Evolutionary conservation across 2,329 filamentous ascomycete genomes (phyloP).

Genomic region (Xylaria sp.): DNA sequence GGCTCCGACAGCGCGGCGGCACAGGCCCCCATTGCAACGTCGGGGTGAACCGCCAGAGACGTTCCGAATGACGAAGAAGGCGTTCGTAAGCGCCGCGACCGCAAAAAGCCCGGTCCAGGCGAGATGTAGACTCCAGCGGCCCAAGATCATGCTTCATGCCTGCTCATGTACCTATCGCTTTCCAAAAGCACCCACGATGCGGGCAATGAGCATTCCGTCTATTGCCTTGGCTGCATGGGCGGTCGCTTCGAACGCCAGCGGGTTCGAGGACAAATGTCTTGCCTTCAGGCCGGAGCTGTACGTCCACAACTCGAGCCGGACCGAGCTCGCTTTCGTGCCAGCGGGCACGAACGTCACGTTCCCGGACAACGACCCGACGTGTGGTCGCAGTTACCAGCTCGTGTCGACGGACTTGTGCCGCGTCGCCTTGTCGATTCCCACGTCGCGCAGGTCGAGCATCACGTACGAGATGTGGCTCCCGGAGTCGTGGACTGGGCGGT

Average conservation of each 20-base stretch:
- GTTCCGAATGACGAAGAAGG: too few species aligned
- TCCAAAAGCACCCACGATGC: neutral
- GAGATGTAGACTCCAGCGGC: too few species aligned
- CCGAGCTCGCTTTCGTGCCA: constrained; percentile 23
- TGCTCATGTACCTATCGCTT: neutral
- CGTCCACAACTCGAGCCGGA: constrained; percentile 16
- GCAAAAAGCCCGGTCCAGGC: too few species aligned
- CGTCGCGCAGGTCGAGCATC: constrained; percentile 45
- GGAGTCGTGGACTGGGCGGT: constrained; percentile 47
- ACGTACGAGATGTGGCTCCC: constrained; percentile 52
- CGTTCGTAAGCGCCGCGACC: too few species aligned
- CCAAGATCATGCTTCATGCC: too few species aligned
- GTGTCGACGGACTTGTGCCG: constrained; percentile 33
- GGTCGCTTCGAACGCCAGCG: neutral
- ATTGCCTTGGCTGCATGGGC: neutral
- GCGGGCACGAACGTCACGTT: constrained; percentile 22
- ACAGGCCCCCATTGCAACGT: too few species aligned
- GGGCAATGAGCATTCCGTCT: neutral
- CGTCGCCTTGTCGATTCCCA: constrained; percentile 32
- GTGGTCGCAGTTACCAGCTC: constrained; percentile 16
- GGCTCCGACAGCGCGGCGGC: too few species aligned
- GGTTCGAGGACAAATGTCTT: constrained; percentile 18
- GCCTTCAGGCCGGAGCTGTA: constrained; percentile 13
- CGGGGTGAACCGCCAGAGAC: too few species aligned
- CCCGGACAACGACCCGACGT: constrained; percentile 27